Evolutionary conservation across 805 yeast species (phyloP), one percentile per base, ranked within the genome.

Genomic region (Kodamaea sagamina): DNA sequence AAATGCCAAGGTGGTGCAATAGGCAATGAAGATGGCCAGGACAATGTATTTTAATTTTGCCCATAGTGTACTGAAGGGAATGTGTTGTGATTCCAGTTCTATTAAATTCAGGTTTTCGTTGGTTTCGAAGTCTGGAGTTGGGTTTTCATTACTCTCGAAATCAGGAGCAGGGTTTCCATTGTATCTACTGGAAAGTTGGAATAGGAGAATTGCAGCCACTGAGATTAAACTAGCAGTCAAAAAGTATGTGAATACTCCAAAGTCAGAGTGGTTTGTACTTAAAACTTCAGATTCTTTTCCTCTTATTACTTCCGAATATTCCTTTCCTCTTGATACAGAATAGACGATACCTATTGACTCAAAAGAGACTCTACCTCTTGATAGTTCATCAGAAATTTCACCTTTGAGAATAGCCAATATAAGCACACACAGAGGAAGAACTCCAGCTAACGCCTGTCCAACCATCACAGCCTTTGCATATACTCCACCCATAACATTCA

Each of bases 381-480:
- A n/a, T n/a, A n/a, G n/a, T n/a, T n/a, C n/a, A n/a, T n/a, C n/a
- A n/a, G n/a, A n/a, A n/a, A n/a, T n/a, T 65, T 69, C 75, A 8
- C 65, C 65, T 4, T 66, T 36, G 40, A 77, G 54, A 17, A 78
- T 79, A 9, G 85, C 77, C 8, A 75, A 47, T 47, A 81, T 82
- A 52, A 79, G 75, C 9, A 84, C 82, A 12, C 85, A 58, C 0
- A 96, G 81, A 2, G 99, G 98, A 26, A 92, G 67, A 0, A 92
- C 96, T 1, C 99, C 99, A 0, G 97, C 88, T 13, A 92, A 67
- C 0, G 96, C 96, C 61, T 92, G 96, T 1, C 99, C 99, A 3
- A 90, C 89, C 84, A 93, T 87, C 1, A 85, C 85, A 0, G 86
- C 95, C 56, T 92, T 96, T 8, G 95, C 89, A 58, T 78, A 86